Evolutionary conservation across 1,139 yeast species (phyloP), one percentile per base, ranked within the genome.

Genomic region (Yarrowia galli): DNA sequence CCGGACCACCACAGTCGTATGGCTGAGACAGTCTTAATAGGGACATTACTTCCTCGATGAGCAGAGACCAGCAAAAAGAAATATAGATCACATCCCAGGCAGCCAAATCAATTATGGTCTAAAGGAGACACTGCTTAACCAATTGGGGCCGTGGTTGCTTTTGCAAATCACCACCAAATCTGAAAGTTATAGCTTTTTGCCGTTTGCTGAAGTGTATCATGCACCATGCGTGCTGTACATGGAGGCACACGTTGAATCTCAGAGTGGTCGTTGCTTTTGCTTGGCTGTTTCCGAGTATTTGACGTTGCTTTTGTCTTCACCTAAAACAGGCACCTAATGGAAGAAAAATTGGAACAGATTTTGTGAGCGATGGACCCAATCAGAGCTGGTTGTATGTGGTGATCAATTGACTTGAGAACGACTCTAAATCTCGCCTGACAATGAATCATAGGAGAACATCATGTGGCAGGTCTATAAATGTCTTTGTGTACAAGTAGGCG

Each of bases 131-230:
- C 4, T 7, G 20, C 32, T 22, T 3, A 20, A 53, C 60, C 5
- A 23, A 53, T 36, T 23, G 43, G 45, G 43, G 7, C 8, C 9
- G 15, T 36, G 60, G 60, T 53, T 53, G 60, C 60, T 53, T 49
- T 49, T 53, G 60, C 32, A 16, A 20, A 53, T 53, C 60, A 10
- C 45, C 60, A 10, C 45, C 32, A 22, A 2, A 38, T 22, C 22
- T 23, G 20, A 36, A 22, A 53, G 60, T 53, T 53, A 53, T 51
- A 51, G 58, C 58, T 51, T 51, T 51, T 51, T 51, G 58, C 58
- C 58, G 58, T 51, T 51, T 35, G 43, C 58, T 38, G 16, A 35
- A 51, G 58, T 36, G 58, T 51, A 35, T 16, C 45, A 53, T 53
- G 60, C 45, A 53, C 45, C 2, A 53, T 53, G 60, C 60, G 60